Base-by-base conservation (phyloP, 148 eudicot genomes). In the Cornus kousa region DNA sequence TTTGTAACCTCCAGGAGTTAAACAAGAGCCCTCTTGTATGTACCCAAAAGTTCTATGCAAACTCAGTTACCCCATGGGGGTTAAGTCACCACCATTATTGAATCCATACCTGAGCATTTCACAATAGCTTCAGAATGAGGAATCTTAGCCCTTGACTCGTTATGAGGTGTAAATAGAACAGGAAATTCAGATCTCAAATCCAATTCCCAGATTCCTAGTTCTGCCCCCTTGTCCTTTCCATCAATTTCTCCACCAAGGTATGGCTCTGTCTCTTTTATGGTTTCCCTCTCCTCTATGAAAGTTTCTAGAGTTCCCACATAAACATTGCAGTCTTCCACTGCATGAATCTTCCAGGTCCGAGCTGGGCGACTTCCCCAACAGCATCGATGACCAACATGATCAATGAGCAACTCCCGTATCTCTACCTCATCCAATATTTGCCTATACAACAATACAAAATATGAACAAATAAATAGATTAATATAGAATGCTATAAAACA, bases 331-430 rank as follows among this genome's bases (percentile, higher is more conserved):
- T 97, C 97, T 77, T 97, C 97, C 72, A 94, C 91, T 67, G 91
- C 81, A 35, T 91, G 91, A 79, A 97, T 94, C 76, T 85, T 87
- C 98, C 98, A 97, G 71, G 94, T 83, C 59, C 97, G 92, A 68
- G 99, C 99, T 37, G 99, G 99, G 79, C 90, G 94, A 82, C 98
- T 97, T 78, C 98, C 99, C 99, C 99, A 97, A 76, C 98, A 97
- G 80, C 97, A 97, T 68, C 89, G 97, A 85, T 97, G 99, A 65
- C 99, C 98, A 69, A 97, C 95, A 81, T 92, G 92, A 87, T 97
- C 97, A 72, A 92, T 85, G 43, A 97, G 99, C 80, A 97, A 76
- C 80, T 97, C 99, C 77, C 98, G 87, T 78, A 94, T 92, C 84
- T 97, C 99, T 22, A 90, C 96, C 85, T 97, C 98, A 81, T 92